A percentile compares a stretch with the other conserved stretches of the same genome.
These are phyloP conservation scores for Rutstroemia sydowiana DNA, from an alignment of 2,329 filamentous ascomycete species.

Conservation along the genomic window DNA sequence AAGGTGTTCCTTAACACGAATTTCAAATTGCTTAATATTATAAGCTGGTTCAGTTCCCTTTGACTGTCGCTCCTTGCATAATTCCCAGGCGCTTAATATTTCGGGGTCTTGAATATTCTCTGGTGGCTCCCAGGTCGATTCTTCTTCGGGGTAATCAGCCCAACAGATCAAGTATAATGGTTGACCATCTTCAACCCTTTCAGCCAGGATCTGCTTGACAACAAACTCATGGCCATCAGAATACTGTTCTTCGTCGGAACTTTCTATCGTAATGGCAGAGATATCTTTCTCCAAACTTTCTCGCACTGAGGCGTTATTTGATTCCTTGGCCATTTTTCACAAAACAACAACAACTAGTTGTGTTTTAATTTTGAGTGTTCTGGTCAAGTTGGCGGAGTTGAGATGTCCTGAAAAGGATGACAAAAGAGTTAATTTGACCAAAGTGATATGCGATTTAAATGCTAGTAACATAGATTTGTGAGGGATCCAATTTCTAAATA, in stretches of 20 bases:
- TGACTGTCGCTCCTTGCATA: conserved; percentile 16
- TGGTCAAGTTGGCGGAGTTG: too few relatives aligned
- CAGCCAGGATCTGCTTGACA: conserved; percentile 43
- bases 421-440: too few relatives aligned
- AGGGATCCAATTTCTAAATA: too few relatives aligned
- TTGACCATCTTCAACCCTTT: conserved; percentile 32
- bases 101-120: conserved; percentile 34
- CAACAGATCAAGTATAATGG: conserved; percentile 56
- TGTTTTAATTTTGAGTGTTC: too few relatives aligned
- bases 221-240: conserved; percentile 25
- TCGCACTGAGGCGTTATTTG: neutral
- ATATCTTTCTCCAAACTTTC: conserved; percentile 42
- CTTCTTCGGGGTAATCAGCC: conserved; percentile 50
- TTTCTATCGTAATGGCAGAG: conserved; percentile 51
- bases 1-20: conserved; percentile 1
- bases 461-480: too few relatives aligned
- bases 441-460: too few relatives aligned
- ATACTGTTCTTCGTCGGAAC: conserved; percentile 31
- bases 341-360: too few relatives aligned
- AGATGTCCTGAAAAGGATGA: too few relatives aligned
- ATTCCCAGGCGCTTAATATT: conserved; percentile 31
- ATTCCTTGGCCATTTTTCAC: neutral
- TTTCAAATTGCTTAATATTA: conserved; percentile 19
- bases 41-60: conserved; percentile 17
- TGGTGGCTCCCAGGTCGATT: conserved; percentile 47